Conservation (phyloP, 331 rosid species). For the Saraca asoca region DNA sequence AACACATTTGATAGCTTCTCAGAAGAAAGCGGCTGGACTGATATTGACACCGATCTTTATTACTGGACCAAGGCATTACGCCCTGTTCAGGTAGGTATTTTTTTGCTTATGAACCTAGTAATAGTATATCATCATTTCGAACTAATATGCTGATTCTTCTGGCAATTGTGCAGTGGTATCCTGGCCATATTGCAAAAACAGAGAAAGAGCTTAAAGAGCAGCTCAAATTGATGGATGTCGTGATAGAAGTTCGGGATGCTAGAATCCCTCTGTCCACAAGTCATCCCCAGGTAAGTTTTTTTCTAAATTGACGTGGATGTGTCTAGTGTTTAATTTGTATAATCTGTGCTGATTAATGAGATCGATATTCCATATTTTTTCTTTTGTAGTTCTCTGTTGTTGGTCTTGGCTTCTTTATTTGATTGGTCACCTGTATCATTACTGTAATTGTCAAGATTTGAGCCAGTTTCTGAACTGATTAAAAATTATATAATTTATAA, state of each 20-base stretch:
- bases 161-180: slow-evolving; percentile 80
- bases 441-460: neutral
- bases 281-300: slow-evolving; percentile 78
- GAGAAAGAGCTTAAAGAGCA: slow-evolving; percentile 90
- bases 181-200: slow-evolving; percentile 97
- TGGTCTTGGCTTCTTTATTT: slow-evolving; percentile 25
- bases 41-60: slow-evolving; percentile 73
- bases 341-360: too few species aligned
- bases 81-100: slow-evolving; percentile 75
- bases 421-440: neutral
- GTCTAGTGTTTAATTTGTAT: too few species aligned
- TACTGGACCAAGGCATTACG: slow-evolving; percentile 84
- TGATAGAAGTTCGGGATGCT: slow-evolving; percentile 89
- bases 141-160: slow-evolving; percentile 33
- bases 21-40: slow-evolving; percentile 60
- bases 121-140: neutral
- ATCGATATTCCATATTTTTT: neutral
- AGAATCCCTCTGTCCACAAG: slow-evolving; percentile 88
- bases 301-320: too few species aligned
- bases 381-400: slow-evolving; percentile 20
- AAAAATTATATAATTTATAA: neutral
- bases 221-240: slow-evolving; percentile 90
- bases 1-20: slow-evolving; percentile 33
- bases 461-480: too few species aligned
- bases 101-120: neutral